Evolutionary conservation across 352 stramenopile species (phyloP).

Genomic region (Globisporangium canariense): DNA sequence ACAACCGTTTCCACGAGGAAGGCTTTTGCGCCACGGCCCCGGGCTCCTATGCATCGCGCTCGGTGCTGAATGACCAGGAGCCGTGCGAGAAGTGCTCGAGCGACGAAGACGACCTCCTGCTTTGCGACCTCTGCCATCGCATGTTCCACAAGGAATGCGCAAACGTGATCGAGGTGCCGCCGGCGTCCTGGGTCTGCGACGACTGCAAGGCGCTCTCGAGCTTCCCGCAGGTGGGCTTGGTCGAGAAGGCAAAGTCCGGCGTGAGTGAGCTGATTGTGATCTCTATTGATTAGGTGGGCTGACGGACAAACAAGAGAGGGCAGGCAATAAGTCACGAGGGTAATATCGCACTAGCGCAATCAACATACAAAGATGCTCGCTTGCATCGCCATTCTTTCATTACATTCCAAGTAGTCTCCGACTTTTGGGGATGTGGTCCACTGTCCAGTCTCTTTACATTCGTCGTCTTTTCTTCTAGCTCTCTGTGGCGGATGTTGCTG

Average conservation of each 20-base stretch:
- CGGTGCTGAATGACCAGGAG: slow-evolving; percentile 73
- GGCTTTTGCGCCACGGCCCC: slow-evolving; percentile 52
- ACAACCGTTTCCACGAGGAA: slow-evolving; percentile 68
- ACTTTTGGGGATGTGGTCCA: neutral
- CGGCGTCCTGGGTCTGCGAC: slow-evolving; percentile 75
- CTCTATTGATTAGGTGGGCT: slow-evolving; percentile 47
- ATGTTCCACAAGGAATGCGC: slow-evolving; percentile 85
- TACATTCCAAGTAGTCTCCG: neutral
- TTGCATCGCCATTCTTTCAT: neutral
- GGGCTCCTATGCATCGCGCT: slow-evolving; percentile 62
- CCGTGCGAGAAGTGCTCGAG: slow-evolving; percentile 66
- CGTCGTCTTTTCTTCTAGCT: neutral
- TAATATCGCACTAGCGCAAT: neutral
- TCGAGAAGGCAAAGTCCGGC: slow-evolving; percentile 13
- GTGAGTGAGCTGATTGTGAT: slow-evolving; percentile 53
- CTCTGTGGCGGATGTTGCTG: neutral
- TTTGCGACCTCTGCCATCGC: slow-evolving; percentile 81
- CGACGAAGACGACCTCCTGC: slow-evolving; percentile 66
- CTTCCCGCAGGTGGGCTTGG: slow-evolving; percentile 52
- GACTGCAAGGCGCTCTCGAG: slow-evolving; percentile 69
- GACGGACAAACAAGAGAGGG: neutral
- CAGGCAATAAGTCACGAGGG: neutral
- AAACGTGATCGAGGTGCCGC: slow-evolving; percentile 72
- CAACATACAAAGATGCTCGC: neutral
- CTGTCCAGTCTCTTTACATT: neutral